phyloP scores from a whole-genome alignment of 805 yeast species.

The Pichia kluyveri region DNA sequence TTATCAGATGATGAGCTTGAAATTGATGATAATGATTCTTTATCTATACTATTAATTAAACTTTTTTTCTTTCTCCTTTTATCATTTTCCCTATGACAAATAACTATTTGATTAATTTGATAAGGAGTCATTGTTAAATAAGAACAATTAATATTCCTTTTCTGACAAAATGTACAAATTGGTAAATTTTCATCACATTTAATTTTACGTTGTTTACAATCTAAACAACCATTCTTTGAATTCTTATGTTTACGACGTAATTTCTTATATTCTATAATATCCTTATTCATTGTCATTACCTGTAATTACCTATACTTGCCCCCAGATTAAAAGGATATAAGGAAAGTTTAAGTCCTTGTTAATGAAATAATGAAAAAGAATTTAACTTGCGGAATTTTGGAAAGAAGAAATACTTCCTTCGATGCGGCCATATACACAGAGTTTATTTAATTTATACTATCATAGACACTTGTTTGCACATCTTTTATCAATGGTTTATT shows the following conservation, averaged over 20 bases:
- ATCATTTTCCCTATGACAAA: not conserved
- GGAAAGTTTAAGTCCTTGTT: too few relatives aligned
- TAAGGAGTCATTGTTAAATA: slow-evolving; percentile 11
- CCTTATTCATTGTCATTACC: too few relatives aligned
- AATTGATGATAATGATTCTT: too few relatives aligned
- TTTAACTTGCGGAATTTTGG: too few relatives aligned
- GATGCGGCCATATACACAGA: too few relatives aligned
- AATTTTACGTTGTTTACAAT: slow-evolving; percentile 30
- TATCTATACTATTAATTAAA: not conserved
- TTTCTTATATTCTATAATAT: too few relatives aligned
- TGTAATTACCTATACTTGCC: too few relatives aligned
- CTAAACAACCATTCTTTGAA: slow-evolving; percentile 30
- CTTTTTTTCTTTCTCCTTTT: not conserved
- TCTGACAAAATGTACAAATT: slow-evolving; percentile 16
- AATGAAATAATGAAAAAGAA: too few relatives aligned
- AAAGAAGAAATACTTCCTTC: too few relatives aligned
- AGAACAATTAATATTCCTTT: slow-evolving; percentile 2
- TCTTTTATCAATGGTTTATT: slow-evolving; percentile 49
- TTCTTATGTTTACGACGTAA: slow-evolving; percentile 18
- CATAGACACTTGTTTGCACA: slow-evolving; percentile 10
- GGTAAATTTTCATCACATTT: slow-evolving; percentile 27
- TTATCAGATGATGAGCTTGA: not conserved
- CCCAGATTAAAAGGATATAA: too few relatives aligned
- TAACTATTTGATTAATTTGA: slow-evolving; percentile 2
- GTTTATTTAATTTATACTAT: not conserved